Evolutionary conservation across 352 stramenopile species (phyloP).

Genomic region (Pythium periplocum): DNA sequence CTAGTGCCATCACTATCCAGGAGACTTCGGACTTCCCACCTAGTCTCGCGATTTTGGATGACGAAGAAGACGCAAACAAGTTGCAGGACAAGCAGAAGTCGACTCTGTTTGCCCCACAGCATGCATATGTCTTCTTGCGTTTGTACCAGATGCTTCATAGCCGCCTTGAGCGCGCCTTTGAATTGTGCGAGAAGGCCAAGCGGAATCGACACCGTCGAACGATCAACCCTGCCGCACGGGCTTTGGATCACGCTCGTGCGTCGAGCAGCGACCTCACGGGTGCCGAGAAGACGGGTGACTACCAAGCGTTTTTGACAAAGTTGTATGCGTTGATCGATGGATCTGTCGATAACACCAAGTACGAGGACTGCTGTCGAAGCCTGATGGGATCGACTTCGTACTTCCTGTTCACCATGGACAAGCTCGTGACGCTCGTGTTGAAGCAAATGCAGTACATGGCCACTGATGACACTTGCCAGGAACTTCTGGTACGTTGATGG

Average conservation of each 20-base stretch:
- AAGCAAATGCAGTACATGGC: slow-evolving; percentile 88
- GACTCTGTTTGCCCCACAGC: slow-evolving; percentile 76
- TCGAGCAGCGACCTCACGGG: slow-evolving; percentile 33
- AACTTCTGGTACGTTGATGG: slow-evolving; percentile 35
- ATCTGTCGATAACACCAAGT: slow-evolving; percentile 83
- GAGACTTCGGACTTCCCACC: slow-evolving; percentile 72
- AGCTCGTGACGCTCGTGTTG: slow-evolving; percentile 76
- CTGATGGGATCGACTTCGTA: slow-evolving; percentile 89
- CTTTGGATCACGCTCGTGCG: slow-evolving; percentile 68
- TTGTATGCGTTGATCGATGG: slow-evolving; percentile 84
- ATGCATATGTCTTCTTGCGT: slow-evolving; percentile 85
- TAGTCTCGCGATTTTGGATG: slow-evolving; percentile 56
- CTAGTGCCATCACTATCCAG: slow-evolving; percentile 67
- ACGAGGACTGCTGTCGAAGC: slow-evolving; percentile 85
- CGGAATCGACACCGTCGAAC: slow-evolving; percentile 81
- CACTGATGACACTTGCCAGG: slow-evolving; percentile 74
- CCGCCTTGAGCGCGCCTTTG: slow-evolving; percentile 71
- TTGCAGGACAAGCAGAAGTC: slow-evolving; percentile 34
- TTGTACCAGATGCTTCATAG: slow-evolving; percentile 88
- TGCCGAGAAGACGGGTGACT: slow-evolving; percentile 81
- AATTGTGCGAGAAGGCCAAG: slow-evolving; percentile 85
- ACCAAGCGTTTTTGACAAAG: slow-evolving; percentile 83
- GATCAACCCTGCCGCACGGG: slow-evolving; percentile 79
- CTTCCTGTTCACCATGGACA: slow-evolving; percentile 91
- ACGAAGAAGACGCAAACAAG: slow-evolving; percentile 43